A percentile compares a stretch with the other conserved stretches of the same genome.
phyloP scores from a whole-genome alignment of 2,329 filamentous ascomycete genomes.

The Nigrospora sphaerica region DNA sequence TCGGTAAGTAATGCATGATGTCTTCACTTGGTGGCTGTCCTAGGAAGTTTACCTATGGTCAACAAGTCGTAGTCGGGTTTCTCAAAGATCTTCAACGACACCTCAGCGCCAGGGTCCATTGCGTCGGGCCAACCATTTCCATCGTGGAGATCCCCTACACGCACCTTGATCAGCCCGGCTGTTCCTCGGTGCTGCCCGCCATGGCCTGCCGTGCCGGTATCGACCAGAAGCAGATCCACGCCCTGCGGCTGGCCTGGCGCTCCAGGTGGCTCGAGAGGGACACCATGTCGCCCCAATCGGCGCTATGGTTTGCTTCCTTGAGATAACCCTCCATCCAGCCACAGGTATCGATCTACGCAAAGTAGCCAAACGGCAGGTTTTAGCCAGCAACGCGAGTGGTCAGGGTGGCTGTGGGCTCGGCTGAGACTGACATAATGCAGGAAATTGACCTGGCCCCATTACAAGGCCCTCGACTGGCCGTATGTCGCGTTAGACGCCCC shows the following conservation, averaged over 20 bases:
- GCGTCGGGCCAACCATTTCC: constrained; percentile 92
- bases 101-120: constrained; percentile 71
- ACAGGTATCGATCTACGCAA: constrained; percentile 69
- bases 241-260: constrained; percentile 67
- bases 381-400: neutral
- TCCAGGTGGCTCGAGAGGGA: constrained; percentile 84
- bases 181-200: constrained; percentile 41
- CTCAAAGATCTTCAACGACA: constrained; percentile 40
- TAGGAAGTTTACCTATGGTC: constrained; percentile 24
- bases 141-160: constrained; percentile 76
- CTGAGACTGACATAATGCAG: constrained; percentile 69
- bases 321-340: constrained; percentile 94
- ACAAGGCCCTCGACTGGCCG: constrained; percentile 36
- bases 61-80: constrained; percentile 35
- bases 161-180: constrained; percentile 48
- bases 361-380: neutral
- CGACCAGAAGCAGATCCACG: constrained; percentile 76
- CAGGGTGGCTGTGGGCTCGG: neutral
- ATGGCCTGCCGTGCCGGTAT: constrained; percentile 46
- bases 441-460: constrained; percentile 91
- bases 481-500: constrained; percentile 33
- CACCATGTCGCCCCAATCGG: constrained; percentile 96
- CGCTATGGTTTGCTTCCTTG: constrained; percentile 86
- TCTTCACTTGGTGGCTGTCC: neutral
- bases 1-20: neutral